Evolutionary conservation across 257 asterid genomes (phyloP), one percentile per base, ranked within the genome.

Genomic region (Jacaranda mimosifolia): DNA sequence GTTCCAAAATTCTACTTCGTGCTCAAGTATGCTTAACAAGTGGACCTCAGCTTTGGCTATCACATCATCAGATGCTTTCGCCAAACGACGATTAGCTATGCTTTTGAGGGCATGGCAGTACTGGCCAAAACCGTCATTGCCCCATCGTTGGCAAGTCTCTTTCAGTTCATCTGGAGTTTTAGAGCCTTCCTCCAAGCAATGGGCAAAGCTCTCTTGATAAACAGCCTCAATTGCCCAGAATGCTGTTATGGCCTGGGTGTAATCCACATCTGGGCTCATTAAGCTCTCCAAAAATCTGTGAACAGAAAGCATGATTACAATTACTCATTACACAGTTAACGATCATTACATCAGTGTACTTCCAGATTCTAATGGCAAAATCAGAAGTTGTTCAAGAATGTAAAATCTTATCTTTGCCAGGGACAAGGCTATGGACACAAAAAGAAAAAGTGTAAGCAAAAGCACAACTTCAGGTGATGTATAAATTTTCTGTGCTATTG

Each of bases 161-260:
- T 86, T 91, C 3, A 94, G 92, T 77, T 87, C 95, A 13, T 86
- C 83, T 12, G 89, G 94, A 51, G 89, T 89, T 79, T 80, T 83
- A 21, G 89, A 83, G 40, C 80, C 92, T 4, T 88, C 89, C 74
- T 90, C 89, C 68, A 92, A 68, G 83, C 96, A 94, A 68, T 94
- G 92, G 6, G 97, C 97, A 80, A 88, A 94, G 88, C 98, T 92
- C 46, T 89, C 91, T 58, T 89, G 98, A 77, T 94, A 94, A 69
- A 92, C 96, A 13, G 87, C 80, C 84, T 92, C 98, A 45, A 94
- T 87, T 0, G 88, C 95, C 98, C 98, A 94, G 74, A 94, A 89
- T 35, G 94, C 91, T 15, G 92, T 83, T 65, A 91, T 58, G 69
- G 94, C 94, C 74, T 84, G 77, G 0, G 91, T 79, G 86, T 89